These are phyloP conservation scores for Bipolaris cookei DNA, from an alignment of 2,329 filamentous ascomycete species.

Conservation along the genomic window DNA sequence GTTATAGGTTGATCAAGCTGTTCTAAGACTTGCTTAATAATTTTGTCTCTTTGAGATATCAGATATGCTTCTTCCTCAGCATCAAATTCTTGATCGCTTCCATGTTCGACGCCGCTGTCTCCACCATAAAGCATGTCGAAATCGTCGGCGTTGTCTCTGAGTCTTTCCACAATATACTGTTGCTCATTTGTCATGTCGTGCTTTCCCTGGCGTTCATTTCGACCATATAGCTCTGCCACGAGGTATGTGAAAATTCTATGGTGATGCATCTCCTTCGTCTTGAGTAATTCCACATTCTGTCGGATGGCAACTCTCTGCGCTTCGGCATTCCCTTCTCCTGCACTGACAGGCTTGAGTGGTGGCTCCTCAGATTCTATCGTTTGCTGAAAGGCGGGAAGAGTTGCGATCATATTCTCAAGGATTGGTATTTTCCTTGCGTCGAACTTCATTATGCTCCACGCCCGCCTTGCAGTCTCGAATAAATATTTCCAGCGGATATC, in stretches of 20 bases:
- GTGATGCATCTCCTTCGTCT: neutral
- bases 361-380: neutral
- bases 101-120: neutral
- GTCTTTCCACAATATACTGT: neutral
- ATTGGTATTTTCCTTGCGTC: constrained; percentile 3
- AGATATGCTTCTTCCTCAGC: neutral
- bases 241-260: constrained; percentile 4
- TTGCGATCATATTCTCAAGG: constrained; percentile 1
- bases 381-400: neutral
- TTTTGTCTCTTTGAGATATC: neutral
- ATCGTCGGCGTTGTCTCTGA: constrained; percentile 1
- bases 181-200: constrained; percentile 1
- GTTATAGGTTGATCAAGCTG: constrained; percentile 3
- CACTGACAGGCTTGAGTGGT: neutral
- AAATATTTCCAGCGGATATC: constrained; percentile 26
- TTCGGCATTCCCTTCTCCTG: neutral
- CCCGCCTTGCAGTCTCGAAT: constrained; percentile 24
- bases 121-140: neutral
- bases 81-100: neutral
- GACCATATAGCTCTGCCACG: neutral
- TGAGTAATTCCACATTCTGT: constrained; percentile 4
- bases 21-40: constrained; percentile 4
- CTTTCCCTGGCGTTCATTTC: neutral
- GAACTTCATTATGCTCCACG: constrained; percentile 26
- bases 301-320: constrained; percentile 8